Evolutionary conservation across 768 basidiomycete species (phyloP), one percentile per base, ranked within the genome.

Genomic region (Trametes cubensis): DNA sequence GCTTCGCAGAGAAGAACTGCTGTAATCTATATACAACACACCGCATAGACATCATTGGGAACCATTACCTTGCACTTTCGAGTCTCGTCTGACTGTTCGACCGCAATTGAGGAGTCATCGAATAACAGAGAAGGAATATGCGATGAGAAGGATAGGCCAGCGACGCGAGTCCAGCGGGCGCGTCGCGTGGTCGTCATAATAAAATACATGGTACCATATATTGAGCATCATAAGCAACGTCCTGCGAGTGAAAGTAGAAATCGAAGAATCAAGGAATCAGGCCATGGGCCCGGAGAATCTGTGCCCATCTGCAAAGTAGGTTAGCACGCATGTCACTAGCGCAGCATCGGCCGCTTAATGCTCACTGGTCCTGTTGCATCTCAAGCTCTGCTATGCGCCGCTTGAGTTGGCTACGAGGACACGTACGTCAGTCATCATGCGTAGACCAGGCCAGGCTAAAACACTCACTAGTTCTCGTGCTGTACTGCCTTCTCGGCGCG

Each of bases 301-400:
- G 79, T 54, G 81, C 83, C 87, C 89, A 92, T 72, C 90, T 92
- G 58, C 38, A 57, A 63, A 44, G 52, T 2, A 7, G 13, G 30
- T 58, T 18, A 57, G 58, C 40, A 38, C 53, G 67, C 68, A 18
- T 23, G 28, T 52, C 13, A 41, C 54, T 20, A 17, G 28, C 4
- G 28, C 21, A 17, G 54, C 47, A 18, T 50, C 55, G n/a, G 55
- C n/a, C 48, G n/a, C 34, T 59, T 42, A 53, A 34, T 34, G 80
- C 89, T 68, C 71, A 95, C 91, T 94, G 89, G 73, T 92, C 89
- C 61, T 85, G 83, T 73, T 94, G 87, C 67, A 86, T 75, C 73
- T 93, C 89, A 38, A 81, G 71, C 72, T 92, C 89, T 44, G 85
- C 81, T 54, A 94, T 69, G 62, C 81, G 85, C 62, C 85, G 83